Conservation (phyloP, 2,329 filamentous ascomycete species). For the Exserohilum turcica region DNA sequence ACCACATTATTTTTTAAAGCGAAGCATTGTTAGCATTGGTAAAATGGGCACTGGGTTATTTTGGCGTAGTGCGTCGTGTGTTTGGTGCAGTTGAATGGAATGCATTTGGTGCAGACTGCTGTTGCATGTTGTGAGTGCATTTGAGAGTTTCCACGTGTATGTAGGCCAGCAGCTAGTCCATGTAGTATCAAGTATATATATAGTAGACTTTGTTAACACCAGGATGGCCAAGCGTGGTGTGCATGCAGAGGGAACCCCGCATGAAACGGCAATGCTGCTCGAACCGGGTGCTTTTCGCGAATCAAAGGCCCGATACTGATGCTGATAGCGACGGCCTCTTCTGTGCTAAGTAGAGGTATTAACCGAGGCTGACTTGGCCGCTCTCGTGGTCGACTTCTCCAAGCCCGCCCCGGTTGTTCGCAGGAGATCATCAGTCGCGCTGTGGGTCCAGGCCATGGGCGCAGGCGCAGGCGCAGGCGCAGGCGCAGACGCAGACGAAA, state of each 20-base stretch:
- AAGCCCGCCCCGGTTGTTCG: background rate
- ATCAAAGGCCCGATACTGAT: background rate
- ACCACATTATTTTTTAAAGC: constrained; percentile 38
- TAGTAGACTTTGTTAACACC: background rate
- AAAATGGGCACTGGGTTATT: constrained; percentile 4
- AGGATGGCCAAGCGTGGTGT: background rate
- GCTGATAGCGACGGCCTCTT: no score
- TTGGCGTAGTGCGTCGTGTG: constrained; percentile 18
- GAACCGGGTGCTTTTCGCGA: background rate
- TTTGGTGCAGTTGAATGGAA: constrained; percentile 26
- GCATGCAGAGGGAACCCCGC: background rate
- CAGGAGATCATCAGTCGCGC: background rate
- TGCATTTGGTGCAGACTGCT: constrained; percentile 2
- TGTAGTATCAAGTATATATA: background rate
- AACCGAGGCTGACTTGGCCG: background rate
- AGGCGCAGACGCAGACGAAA: no score
- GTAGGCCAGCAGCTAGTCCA: background rate
- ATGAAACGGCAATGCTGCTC: background rate
- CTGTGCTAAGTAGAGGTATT: no score
- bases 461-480: no score
- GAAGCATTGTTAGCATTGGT: constrained; percentile 28
- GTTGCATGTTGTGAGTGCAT: background rate
- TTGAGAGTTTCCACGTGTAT: background rate
- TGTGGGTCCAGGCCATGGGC: background rate
- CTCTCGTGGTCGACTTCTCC: background rate